Evolutionary conservation across 192 early-diverging fungal genomes (phyloP).

Genomic region (Entrophospora sp.): DNA sequence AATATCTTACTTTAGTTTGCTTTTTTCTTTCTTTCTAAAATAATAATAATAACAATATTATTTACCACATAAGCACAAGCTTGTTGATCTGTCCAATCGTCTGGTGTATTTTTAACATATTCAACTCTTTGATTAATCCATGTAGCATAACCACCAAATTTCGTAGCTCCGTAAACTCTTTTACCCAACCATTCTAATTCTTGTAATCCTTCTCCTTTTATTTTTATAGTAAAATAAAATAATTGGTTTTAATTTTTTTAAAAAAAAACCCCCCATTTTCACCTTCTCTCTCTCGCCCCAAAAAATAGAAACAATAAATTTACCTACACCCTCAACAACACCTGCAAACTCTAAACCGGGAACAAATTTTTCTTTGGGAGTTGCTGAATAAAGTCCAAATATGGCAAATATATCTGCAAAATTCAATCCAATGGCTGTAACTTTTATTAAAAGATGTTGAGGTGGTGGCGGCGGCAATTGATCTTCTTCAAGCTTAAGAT

Average conservation of each 20-base stretch:
- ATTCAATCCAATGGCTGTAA: not conserved
- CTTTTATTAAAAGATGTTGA: not conserved
- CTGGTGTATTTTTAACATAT: conserved; percentile 5
- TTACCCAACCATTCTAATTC: conserved; percentile 15
- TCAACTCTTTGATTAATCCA: not conserved
- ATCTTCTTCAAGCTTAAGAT: not conserved
- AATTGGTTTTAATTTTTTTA: no score
- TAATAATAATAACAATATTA: not conserved
- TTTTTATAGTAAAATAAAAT: no score
- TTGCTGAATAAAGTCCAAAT: conserved; percentile 10
- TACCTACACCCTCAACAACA: conserved; percentile 15
- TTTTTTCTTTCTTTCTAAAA: not conserved
- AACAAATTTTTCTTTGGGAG: conserved; percentile 4
- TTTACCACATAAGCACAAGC: conserved; percentile 16
- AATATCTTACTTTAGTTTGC: not conserved
- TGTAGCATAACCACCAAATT: conserved; percentile 18
- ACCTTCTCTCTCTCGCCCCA: no score
- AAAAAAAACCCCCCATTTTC: no score
- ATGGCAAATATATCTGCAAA: conserved; percentile 6
- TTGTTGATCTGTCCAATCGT: conserved; percentile 17
- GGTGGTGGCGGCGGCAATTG: not conserved
- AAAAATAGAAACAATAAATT: no score
- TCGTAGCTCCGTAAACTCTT: conserved; percentile 14
- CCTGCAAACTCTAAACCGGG: conserved; percentile 18
- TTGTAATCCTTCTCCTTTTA: not conserved